A percentile compares a stretch with the other conserved stretches of the same genome.
Evolutionary conservation across 202 grass and related monocot genomes (phyloP).

Genomic region (Bolboschoenoplectus hybrid): DNA sequence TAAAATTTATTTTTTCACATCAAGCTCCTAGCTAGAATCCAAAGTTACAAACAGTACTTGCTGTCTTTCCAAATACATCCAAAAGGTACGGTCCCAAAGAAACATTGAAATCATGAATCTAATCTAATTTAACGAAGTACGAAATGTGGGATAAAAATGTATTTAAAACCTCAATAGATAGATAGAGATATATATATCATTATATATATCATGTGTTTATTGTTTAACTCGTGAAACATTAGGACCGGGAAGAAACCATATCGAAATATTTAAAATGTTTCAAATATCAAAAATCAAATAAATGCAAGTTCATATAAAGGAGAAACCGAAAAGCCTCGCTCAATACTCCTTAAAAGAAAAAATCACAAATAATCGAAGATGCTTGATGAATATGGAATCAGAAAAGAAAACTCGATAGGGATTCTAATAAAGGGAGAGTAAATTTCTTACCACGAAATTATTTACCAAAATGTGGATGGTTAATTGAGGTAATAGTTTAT

Average conservation of each 20-base stretch:
- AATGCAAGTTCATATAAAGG: background rate
- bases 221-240: constrained; percentile 6
- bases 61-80: constrained; percentile 30
- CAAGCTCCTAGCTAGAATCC: constrained; percentile 23
- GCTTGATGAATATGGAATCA: background rate
- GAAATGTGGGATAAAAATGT: constrained; percentile 12
- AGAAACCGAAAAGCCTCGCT: background rate
- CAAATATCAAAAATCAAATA: background rate
- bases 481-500: background rate
- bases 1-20: background rate
- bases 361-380: background rate
- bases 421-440: background rate
- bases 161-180: constrained; percentile 2
- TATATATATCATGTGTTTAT: background rate
- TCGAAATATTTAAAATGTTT: background rate
- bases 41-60: constrained; percentile 1
- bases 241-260: constrained; percentile 1
- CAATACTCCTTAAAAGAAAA: background rate
- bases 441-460: constrained; percentile 10
- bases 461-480: constrained; percentile 29
- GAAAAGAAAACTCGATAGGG: background rate
- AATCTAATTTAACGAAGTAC: constrained; percentile 20
- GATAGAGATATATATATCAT: background rate
- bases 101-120: constrained; percentile 28
- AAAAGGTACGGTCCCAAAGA: constrained; percentile 28